These are phyloP conservation scores for Saturnispora hagleri DNA, from an alignment of 805 yeast species.

Conservation along the genomic window DNA sequence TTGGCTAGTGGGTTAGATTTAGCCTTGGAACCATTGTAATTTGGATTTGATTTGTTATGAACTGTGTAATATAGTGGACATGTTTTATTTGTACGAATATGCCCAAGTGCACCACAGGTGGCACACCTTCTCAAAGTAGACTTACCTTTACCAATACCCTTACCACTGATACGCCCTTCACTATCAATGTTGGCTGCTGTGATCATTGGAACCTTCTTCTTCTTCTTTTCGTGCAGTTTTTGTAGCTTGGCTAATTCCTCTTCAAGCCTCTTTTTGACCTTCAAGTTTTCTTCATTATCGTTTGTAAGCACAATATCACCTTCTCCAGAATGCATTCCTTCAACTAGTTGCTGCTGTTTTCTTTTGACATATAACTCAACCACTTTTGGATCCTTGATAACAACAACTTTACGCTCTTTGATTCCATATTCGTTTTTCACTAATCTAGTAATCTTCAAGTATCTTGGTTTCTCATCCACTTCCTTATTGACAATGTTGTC, in stretches of 20 bases:
- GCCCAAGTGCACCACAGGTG: slow-evolving; percentile 93
- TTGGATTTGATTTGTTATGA: slow-evolving; percentile 29
- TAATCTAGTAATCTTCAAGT: slow-evolving; percentile 62
- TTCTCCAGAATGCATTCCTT: slow-evolving; percentile 42
- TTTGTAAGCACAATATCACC: slow-evolving; percentile 69
- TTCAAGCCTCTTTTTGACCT: slow-evolving; percentile 67
- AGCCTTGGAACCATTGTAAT: slow-evolving; percentile 23
- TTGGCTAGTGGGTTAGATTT: slow-evolving; percentile 3
- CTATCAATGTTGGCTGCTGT: slow-evolving; percentile 28
- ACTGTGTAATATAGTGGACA: slow-evolving; percentile 74
- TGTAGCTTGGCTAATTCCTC: slow-evolving; percentile 78
- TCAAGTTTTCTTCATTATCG: slow-evolving; percentile 74
- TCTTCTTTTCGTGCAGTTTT: slow-evolving; percentile 53
- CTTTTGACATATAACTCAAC: slow-evolving; percentile 76
- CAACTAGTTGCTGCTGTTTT: slow-evolving; percentile 27
- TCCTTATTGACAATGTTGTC: slow-evolving; percentile 25
- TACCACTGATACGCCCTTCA: slow-evolving; percentile 42
- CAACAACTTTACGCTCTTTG: slow-evolving; percentile 69
- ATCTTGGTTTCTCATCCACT: slow-evolving; percentile 25
- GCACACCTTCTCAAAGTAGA: slow-evolving; percentile 78
- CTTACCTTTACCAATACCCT: slow-evolving; percentile 65
- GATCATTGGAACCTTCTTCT: slow-evolving; percentile 24
- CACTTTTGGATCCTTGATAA: slow-evolving; percentile 76
- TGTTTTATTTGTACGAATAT: slow-evolving; percentile 80
- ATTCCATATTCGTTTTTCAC: slow-evolving; percentile 79